These are phyloP conservation scores for Ilex aquifolium DNA, from an alignment of 257 asterid genomes.

Conservation along the genomic window DNA sequence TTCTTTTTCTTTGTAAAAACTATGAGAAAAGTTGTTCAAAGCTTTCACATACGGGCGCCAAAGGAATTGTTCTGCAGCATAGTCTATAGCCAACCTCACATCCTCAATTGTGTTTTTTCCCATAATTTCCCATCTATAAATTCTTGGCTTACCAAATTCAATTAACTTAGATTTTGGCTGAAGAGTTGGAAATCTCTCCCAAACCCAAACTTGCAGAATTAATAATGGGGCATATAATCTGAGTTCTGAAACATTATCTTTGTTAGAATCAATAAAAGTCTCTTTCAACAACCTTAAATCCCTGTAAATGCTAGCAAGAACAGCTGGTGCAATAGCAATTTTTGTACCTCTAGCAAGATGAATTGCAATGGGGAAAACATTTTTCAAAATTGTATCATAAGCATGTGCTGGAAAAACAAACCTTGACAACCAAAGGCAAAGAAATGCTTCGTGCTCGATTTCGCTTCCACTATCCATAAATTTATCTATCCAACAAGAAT, in stretches of 20 bases:
- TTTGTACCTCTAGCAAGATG: slow-evolving; percentile 28
- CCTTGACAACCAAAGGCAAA: slow-evolving; percentile 33
- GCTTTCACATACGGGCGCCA: slow-evolving; percentile 27
- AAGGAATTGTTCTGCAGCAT: slow-evolving; percentile 6
- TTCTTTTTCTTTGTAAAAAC: slow-evolving; percentile 10
- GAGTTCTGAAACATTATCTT: neutral
- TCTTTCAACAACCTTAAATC: slow-evolving; percentile 29
- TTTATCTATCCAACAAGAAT: slow-evolving; percentile 16
- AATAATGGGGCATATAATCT: slow-evolving; percentile 18
- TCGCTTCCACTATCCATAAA: slow-evolving; percentile 16
- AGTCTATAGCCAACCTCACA: slow-evolving; percentile 5
- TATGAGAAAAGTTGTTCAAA: slow-evolving; percentile 5
- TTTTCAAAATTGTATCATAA: slow-evolving; percentile 8
- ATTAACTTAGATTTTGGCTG: slow-evolving; percentile 9
- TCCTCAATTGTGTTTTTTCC: neutral
- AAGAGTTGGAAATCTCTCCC: slow-evolving; percentile 34
- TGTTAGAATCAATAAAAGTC: neutral
- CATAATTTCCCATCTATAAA: slow-evolving; percentile 30
- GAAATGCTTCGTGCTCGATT: slow-evolving; percentile 41
- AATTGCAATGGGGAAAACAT: slow-evolving; percentile 24
- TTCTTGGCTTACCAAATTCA: slow-evolving; percentile 14
- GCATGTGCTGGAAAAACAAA: slow-evolving; percentile 31
- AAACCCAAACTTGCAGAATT: slow-evolving; percentile 39
- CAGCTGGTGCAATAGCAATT: slow-evolving; percentile 37
- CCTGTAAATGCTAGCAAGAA: slow-evolving; percentile 34